A percentile compares a stretch with the other conserved stretches of the same genome.
phyloP scores from a whole-genome alignment of 2,329 filamentous ascomycete genomes.

The Myriosclerotinia duriaeana region DNA sequence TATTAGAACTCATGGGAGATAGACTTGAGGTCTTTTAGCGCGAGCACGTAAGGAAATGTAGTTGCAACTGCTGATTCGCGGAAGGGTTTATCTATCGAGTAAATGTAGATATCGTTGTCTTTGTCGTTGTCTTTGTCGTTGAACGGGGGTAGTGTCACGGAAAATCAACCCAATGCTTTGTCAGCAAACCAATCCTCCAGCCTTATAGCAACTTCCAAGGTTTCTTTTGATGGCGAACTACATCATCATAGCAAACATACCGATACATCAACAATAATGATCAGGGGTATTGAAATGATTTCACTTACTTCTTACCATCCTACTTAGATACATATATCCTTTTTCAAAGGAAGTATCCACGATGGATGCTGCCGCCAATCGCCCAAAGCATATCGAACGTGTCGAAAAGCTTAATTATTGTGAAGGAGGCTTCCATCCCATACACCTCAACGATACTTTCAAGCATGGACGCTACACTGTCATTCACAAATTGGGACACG shows the following conservation, averaged over 20 bases:
- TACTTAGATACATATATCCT: background rate
- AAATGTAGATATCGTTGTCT: background rate
- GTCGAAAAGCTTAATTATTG: constrained; percentile 29
- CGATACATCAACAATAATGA: background rate
- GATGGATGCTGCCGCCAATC: background rate
- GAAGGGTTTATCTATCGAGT: background rate
- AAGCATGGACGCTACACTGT: constrained; percentile 46
- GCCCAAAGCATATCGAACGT: background rate
- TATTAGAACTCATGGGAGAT: too few species aligned
- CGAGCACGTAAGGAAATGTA: background rate
- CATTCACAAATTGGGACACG: constrained; percentile 48
- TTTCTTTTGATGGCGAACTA: too few species aligned
- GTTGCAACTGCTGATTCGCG: background rate
- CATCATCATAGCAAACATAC: background rate
- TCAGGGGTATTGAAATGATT: background rate
- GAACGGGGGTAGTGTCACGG: background rate
- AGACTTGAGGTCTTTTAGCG: too few species aligned
- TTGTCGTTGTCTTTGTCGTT: too few species aligned
- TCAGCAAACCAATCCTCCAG: background rate
- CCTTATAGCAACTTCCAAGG: background rate
- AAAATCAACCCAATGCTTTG: constrained; percentile 6
- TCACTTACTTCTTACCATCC: background rate
- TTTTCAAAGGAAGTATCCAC: too few species aligned
- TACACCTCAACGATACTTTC: constrained; percentile 46
- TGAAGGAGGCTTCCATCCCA: constrained; percentile 47